These are phyloP conservation scores for Phaseolus coccineus DNA, from an alignment of 331 rosid species.

Conservation along the genomic window DNA sequence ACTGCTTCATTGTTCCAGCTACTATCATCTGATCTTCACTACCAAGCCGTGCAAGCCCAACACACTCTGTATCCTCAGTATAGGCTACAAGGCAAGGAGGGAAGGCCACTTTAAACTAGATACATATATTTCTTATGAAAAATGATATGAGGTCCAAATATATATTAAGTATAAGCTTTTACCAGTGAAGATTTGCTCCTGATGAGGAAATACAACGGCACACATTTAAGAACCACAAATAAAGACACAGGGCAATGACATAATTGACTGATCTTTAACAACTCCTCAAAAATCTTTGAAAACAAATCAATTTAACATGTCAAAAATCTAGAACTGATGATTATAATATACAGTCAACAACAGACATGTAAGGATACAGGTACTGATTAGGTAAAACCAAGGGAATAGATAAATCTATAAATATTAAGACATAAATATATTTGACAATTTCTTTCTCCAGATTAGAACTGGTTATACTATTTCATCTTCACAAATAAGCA, in stretches of 20 bases:
- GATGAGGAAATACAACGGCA: conserved; percentile 9
- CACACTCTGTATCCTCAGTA: conserved; percentile 71
- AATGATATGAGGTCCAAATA: no score
- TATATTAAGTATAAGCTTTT: neutral
- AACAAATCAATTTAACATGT: conserved; percentile 5
- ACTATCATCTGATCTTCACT: conserved; percentile 81
- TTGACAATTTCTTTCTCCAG: neutral
- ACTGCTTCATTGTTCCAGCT: conserved; percentile 82
- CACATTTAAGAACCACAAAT: neutral
- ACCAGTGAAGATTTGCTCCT: conserved; percentile 14
- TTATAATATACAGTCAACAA: neutral
- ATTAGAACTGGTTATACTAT: neutral
- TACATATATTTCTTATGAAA: neutral
- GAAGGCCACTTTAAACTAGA: neutral
- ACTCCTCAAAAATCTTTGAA: conserved; percentile 3
- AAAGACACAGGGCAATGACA: neutral
- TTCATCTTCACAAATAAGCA: neutral
- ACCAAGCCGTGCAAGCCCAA: conserved; percentile 92
- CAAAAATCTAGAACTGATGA: neutral
- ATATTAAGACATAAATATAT: neutral
- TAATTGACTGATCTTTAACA: neutral
- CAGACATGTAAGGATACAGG: neutral
- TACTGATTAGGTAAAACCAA: neutral
- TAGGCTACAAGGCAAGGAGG: conserved; percentile 60
- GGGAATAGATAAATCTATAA: neutral